These are phyloP conservation scores for Capniomyces stellatus DNA, from an alignment of 371 early-diverging fungal species.

Conservation along the genomic window DNA sequence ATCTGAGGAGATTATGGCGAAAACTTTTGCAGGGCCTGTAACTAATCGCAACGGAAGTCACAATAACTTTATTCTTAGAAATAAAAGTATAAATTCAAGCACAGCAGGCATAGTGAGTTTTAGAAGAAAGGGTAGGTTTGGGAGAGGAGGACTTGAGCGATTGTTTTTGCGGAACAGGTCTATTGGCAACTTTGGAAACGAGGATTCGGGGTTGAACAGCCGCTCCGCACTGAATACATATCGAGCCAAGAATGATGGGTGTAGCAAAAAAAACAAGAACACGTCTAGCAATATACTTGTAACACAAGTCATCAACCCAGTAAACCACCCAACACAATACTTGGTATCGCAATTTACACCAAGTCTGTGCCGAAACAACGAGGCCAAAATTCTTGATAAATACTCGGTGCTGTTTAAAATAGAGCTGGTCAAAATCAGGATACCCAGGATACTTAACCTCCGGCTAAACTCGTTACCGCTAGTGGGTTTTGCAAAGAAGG, in stretches of 20 bases:
- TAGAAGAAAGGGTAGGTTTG: neutral
- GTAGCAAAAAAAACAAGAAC: neutral
- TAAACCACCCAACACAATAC: slow-evolving; percentile 8
- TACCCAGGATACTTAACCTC: too few species aligned
- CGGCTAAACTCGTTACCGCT: too few species aligned
- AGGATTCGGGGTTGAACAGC: too few species aligned
- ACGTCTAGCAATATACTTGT: neutral
- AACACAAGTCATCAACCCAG: slow-evolving; percentile 9
- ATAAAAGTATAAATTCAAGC: neutral
- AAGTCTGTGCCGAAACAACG: slow-evolving; percentile 12
- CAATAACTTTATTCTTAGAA: too few species aligned
- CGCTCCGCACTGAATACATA: slow-evolving; percentile 1
- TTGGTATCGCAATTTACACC: slow-evolving; percentile 22
- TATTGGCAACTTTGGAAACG: too few species aligned
- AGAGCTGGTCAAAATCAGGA: too few species aligned
- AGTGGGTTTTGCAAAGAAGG: too few species aligned
- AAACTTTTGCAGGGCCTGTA: neutral
- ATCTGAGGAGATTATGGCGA: neutral
- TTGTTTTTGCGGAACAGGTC: too few species aligned
- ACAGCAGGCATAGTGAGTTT: neutral
- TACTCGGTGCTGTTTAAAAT: slow-evolving; percentile 19
- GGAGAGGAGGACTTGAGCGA: neutral
- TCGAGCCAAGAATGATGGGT: neutral
- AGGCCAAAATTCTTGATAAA: slow-evolving; percentile 22
- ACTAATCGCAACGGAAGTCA: too few species aligned